These are phyloP conservation scores for Dictyophora rubrovolvata DNA, from an alignment of 768 basidiomycete genomes.

Conservation along the genomic window DNA sequence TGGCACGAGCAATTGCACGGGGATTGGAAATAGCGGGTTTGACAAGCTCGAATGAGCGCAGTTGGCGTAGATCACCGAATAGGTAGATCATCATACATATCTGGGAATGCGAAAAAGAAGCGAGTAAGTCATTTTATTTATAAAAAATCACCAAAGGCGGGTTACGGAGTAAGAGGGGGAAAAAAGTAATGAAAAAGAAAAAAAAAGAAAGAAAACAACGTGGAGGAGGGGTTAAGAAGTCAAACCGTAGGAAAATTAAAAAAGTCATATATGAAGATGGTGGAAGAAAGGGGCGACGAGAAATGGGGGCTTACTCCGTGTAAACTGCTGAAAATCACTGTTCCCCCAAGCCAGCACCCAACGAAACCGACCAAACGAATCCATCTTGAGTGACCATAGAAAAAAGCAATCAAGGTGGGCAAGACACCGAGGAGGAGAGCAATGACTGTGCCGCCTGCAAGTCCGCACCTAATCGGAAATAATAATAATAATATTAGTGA, in stretches of 20 bases:
- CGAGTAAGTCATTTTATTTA: not conserved
- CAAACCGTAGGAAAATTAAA: not conserved
- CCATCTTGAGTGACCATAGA: slow-evolving; percentile 39
- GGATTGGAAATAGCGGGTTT: slow-evolving; percentile 33
- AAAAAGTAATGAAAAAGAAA: not conserved
- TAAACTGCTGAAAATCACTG: slow-evolving; percentile 49
- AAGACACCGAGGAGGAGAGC: slow-evolving; percentile 37
- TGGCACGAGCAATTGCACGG: slow-evolving; percentile 6
- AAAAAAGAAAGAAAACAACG: not conserved
- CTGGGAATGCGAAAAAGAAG: slow-evolving; percentile 14
- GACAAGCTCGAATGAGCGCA: slow-evolving; percentile 68
- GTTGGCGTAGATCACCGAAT: slow-evolving; percentile 70
- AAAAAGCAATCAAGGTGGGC: slow-evolving; percentile 26
- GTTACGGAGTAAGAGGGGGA: not conserved
- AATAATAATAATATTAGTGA: not conserved
- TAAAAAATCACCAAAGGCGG: not conserved
- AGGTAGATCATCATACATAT: slow-evolving; percentile 67
- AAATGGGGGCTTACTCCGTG: slow-evolving; percentile 46
- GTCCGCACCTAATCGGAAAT: slow-evolving; percentile 31
- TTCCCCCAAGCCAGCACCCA: slow-evolving; percentile 61
- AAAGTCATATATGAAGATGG: not conserved
- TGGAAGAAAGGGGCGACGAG: not conserved
- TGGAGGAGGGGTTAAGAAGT: not conserved
- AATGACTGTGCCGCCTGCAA: slow-evolving; percentile 48
- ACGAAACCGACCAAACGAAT: slow-evolving; percentile 50